A percentile compares a stretch with the other conserved stretches of the same genome.
Conservation (phyloP, 257 asterid genomes). For the Solanum corneliomulleri region DNA sequence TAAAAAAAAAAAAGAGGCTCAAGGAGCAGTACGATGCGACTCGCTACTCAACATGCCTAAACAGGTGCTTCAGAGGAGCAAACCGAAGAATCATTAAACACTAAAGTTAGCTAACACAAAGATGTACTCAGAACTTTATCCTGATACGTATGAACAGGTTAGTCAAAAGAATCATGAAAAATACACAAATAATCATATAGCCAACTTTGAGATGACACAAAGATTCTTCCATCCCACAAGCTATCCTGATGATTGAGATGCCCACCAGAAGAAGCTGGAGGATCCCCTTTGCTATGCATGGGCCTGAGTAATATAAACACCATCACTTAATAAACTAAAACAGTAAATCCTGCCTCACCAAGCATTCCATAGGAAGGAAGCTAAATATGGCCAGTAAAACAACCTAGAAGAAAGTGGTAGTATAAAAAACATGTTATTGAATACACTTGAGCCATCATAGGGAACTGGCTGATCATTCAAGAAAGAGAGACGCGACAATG, state of each 20-base stretch:
- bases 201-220: slow-evolving; percentile 14
- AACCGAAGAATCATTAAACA: not conserved
- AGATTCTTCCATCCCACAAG: slow-evolving; percentile 26
- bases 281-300: slow-evolving; percentile 30
- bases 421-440: not conserved
- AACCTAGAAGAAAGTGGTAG: not conserved
- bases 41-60: not conserved
- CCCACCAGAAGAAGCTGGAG: slow-evolving; percentile 37
- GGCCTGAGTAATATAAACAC: slow-evolving; percentile 35
- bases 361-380: slow-evolving; percentile 7
- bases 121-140: not conserved
- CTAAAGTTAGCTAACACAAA: not conserved
- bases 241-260: slow-evolving; percentile 15
- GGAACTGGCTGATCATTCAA: not conserved
- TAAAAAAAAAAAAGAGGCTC: not conserved
- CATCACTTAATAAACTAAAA: slow-evolving; percentile 16
- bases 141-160: not conserved
- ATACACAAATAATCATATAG: not conserved
- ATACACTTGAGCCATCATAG: not conserved
- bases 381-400: not conserved
- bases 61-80: not conserved
- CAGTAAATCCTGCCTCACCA: slow-evolving; percentile 3
- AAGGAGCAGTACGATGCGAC: not conserved
- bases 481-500: not conserved
- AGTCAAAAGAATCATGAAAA: not conserved